Conservation (phyloP, 106 monocot genomes). For the Triglochin maritima region DNA sequence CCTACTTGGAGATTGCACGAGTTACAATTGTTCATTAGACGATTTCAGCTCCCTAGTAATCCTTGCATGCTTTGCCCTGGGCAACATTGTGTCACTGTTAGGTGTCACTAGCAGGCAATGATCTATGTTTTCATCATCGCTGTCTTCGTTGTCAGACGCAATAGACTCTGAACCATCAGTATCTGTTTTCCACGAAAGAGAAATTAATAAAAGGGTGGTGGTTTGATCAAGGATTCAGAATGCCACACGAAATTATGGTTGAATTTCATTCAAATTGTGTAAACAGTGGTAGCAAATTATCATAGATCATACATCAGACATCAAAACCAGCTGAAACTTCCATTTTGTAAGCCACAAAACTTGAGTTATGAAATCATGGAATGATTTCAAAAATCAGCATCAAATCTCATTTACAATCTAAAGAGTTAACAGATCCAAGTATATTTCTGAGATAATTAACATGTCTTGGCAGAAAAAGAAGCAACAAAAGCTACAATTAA, state of each 20-base stretch:
- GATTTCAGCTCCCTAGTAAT: neutral
- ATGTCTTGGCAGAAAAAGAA: too few species aligned
- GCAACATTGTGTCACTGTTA: constrained; percentile 6
- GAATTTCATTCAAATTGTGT: neutral
- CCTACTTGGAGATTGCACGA: too few species aligned
- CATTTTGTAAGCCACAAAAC: neutral
- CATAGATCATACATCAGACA: neutral
- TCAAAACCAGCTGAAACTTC: neutral
- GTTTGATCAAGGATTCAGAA: neutral
- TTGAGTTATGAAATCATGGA: neutral
- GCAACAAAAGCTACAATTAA: too few species aligned
- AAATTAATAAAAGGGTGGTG: neutral
- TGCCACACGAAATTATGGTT: neutral
- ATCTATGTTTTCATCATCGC: constrained; percentile 13
- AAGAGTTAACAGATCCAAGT: too few species aligned
- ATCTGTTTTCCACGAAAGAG: constrained; percentile 5
- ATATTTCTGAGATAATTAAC: too few species aligned
- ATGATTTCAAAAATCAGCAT: neutral
- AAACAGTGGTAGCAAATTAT: neutral
- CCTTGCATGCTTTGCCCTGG: constrained; percentile 11
- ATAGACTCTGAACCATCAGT: constrained; percentile 14
- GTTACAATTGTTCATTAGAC: too few species aligned
- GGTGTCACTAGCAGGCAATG: constrained; percentile 6
- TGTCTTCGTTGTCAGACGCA: constrained; percentile 7
- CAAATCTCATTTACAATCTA: too few species aligned